Base-by-base conservation (phyloP, 1,284 basidiomycete species). In the Pholiota adiposa region DNA sequence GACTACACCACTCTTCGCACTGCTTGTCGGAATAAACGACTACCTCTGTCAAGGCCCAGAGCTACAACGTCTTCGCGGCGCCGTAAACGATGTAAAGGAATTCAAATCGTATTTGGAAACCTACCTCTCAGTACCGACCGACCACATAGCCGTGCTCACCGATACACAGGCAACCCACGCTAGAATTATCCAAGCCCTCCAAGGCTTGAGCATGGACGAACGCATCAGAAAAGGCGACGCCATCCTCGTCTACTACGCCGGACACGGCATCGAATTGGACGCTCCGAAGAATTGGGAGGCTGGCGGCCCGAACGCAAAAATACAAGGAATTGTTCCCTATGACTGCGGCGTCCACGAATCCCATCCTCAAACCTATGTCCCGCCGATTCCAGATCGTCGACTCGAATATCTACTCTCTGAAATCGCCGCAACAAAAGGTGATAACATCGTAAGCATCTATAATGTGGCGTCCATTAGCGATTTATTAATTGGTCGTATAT, bases 191-290 rank as follows among this genome's bases (percentile, higher is more conserved):
- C 14, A 31, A 11, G 27, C 25, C 1, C 6, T 54, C 40, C 16
- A 23, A 4, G 27, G 21, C 27, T 27, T 54, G n/a, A 41, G 27
- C 4, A 18, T n/a, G 8, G 43, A 54, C 11, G 2, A 12, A 11
- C 38, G 25, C 3, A 54, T 56, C 11, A 25, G 2, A 12, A 21
- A 18, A 3, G 33, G 36, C 8, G 54, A 56, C 11, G 44, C 54
- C 23, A 56, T 56, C n/a, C 34, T 56, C 3, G 25, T 56, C 4
- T 56, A 56, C 16, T 56, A 56, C 27, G 54, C 54, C 4, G 54
- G 54, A 4, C 54, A 56, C 23, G 54, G 54, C 7, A 36, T 18
- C 4, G 41, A 55, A 36, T 2, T 21, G 12, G 9, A 8, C 43
- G 12, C 50, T 5, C 36, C 50, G 11, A n/a, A n/a, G 5, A n/a